A percentile compares a stretch with the other conserved stretches of the same genome.
phyloP scores from a whole-genome alignment of 805 yeast genomes.

The Maudiozyma serrabonitensis region DNA sequence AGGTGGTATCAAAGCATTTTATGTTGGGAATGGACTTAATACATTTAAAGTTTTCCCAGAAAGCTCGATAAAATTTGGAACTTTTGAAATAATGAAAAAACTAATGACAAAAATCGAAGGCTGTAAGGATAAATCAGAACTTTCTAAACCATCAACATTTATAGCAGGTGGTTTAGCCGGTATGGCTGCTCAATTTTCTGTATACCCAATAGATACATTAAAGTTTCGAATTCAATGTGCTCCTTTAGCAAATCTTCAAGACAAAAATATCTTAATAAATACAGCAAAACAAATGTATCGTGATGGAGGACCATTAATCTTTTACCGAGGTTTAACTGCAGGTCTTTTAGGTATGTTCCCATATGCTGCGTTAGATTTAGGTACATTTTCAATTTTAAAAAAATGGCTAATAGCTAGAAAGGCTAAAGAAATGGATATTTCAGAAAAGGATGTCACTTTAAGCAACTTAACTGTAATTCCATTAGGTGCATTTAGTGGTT shows the following conservation, averaged over 20 bases:
- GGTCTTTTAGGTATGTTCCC: constrained; percentile 97
- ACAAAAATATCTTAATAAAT: constrained; percentile 47
- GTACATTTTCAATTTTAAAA: constrained; percentile 83
- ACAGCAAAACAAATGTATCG: constrained; percentile 71
- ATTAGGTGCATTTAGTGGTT: constrained; percentile 91
- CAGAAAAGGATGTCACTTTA: constrained; percentile 57
- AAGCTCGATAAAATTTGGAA: constrained; percentile 93
- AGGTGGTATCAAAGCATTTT: constrained; percentile 82
- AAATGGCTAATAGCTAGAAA: constrained; percentile 59
- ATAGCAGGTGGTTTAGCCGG: constrained; percentile 96
- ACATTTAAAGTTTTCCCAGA: constrained; percentile 94
- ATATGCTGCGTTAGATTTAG: constrained; percentile 91
- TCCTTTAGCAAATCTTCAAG: constrained; percentile 49
- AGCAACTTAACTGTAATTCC: constrained; percentile 75
- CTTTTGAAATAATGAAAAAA: constrained; percentile 81
- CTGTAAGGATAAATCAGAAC: constrained; percentile 52
- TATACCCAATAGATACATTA: constrained; percentile 90
- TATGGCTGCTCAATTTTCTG: constrained; percentile 82
- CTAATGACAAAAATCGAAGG: constrained; percentile 69
- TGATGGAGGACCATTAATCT: constrained; percentile 69
- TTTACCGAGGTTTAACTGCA: constrained; percentile 79
- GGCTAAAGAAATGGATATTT: constrained; percentile 42
- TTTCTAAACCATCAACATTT: constrained; percentile 73
- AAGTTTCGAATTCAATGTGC: constrained; percentile 93
- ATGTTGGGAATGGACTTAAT: constrained; percentile 91